These are phyloP conservation scores for Diaporthe sp. DNA, from an alignment of 2,329 filamentous ascomycete genomes.

Conservation along the genomic window DNA sequence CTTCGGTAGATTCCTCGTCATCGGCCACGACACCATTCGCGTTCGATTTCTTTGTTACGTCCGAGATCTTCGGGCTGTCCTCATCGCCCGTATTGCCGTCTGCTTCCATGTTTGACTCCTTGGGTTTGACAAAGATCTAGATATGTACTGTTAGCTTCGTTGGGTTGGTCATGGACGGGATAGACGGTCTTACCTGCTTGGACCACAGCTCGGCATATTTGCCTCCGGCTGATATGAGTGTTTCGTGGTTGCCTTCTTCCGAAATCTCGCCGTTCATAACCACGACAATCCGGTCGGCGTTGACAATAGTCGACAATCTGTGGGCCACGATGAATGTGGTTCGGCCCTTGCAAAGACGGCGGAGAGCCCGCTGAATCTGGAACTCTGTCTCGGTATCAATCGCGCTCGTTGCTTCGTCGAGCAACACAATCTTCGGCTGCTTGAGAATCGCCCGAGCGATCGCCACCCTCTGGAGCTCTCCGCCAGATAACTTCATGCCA, in stretches of 20 bases:
- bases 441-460: constrained; percentile 81
- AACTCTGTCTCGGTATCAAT: constrained; percentile 79
- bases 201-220: constrained; percentile 76
- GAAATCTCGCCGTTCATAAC: constrained; percentile 72
- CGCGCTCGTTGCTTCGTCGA: constrained; percentile 84
- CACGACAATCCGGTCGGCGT: constrained; percentile 76
- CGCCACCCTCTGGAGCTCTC: constrained; percentile 75
- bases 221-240: constrained; percentile 68
- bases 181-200: constrained; percentile 58
- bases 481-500: constrained; percentile 73
- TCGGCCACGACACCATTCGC: constrained; percentile 52
- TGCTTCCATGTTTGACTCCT: constrained; percentile 52
- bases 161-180: background rate
- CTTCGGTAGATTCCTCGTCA: constrained; percentile 46
- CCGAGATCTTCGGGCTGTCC: constrained; percentile 47
- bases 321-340: constrained; percentile 79
- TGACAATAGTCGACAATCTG: constrained; percentile 78
- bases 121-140: constrained; percentile 61
- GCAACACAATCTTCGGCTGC: constrained; percentile 79
- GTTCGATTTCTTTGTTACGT: constrained; percentile 53
- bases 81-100: constrained; percentile 42
- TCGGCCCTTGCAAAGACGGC: constrained; percentile 68
- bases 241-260: constrained; percentile 73
- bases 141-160: background rate
- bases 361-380: constrained; percentile 73